A percentile compares a stretch with the other conserved stretches of the same genome.
Evolutionary conservation across 495 filamentous ascomycete genomes (phyloP).

Genomic region (Neurospora sp.): DNA sequence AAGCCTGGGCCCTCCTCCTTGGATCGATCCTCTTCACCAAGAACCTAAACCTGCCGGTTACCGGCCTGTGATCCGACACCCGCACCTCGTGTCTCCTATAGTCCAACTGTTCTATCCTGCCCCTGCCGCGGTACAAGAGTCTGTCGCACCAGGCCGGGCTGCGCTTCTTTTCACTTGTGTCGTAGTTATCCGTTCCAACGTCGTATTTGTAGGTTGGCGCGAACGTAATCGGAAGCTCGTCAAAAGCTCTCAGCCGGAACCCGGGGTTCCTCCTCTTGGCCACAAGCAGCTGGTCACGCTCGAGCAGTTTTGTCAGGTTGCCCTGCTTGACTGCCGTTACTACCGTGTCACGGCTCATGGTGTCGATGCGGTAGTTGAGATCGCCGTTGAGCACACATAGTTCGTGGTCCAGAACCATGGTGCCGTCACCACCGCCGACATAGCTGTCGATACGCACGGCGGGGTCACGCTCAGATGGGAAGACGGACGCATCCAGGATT

Average conservation of each 20-base stretch:
- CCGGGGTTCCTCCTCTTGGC: constrained; percentile 77
- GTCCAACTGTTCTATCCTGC: constrained; percentile 74
- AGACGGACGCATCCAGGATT: constrained; percentile 67
- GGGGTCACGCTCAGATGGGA: constrained; percentile 57
- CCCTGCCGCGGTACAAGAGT: constrained; percentile 64
- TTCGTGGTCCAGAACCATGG: constrained; percentile 94
- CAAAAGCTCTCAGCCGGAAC: constrained; percentile 78
- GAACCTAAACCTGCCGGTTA: constrained; percentile 72
- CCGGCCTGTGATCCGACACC: constrained; percentile 87
- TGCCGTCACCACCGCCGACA: constrained; percentile 82
- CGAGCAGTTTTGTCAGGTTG: constrained; percentile 82
- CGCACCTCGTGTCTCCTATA: constrained; percentile 83
- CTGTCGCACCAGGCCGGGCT: constrained; percentile 98
- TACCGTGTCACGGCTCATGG: constrained; percentile 87
- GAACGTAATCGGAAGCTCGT: constrained; percentile 79
- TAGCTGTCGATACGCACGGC: constrained; percentile 60
- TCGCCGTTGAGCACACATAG: constrained; percentile 94
- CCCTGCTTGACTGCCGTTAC: constrained; percentile 68
- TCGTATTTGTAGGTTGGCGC: constrained; percentile 98
- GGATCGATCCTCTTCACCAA: constrained; percentile 69
- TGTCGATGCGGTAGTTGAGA: constrained; percentile 96
- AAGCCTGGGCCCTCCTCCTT: constrained; percentile 50
- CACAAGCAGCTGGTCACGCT: constrained; percentile 86
- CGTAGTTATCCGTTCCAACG: constrained; percentile 86
- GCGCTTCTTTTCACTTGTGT: constrained; percentile 87